Percentiles rank a stretch among this genome's conserved stretches.
phyloP scores from a whole-genome alignment of 345 rosid genomes.

The Noccaea bulbosa region DNA sequence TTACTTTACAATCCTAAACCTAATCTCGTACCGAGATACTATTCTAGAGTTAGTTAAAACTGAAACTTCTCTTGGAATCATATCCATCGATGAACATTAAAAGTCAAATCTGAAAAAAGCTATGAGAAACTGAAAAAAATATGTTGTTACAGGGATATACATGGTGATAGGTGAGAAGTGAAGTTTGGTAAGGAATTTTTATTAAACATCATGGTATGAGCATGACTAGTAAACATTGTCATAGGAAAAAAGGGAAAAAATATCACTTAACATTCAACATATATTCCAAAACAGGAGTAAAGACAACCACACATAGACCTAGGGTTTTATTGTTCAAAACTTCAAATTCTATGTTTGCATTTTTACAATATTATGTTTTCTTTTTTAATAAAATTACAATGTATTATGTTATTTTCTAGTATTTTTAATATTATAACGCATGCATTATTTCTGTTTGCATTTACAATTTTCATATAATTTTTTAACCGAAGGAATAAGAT shows the following conservation, averaged over 20 bases:
- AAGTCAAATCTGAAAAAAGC: conserved; percentile 22
- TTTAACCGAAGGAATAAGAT: neutral
- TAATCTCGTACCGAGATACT: conserved; percentile 2
- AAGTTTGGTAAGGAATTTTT: conserved; percentile 15
- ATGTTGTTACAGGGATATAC: conserved; percentile 10
- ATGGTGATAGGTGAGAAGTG: conserved; percentile 7
- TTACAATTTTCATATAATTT: neutral
- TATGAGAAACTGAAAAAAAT: conserved; percentile 10
- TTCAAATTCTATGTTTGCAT: neutral
- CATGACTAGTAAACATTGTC: conserved; percentile 36
- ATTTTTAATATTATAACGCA: neutral
- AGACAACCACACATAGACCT: conserved; percentile 21
- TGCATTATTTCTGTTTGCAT: neutral
- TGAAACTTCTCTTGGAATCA: neutral
- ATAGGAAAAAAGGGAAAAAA: conserved; percentile 14
- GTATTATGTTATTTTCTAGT: neutral
- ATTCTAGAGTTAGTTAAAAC: conserved; percentile 19
- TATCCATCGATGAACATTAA: conserved; percentile 14
- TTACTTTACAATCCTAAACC: neutral
- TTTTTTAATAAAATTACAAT: neutral
- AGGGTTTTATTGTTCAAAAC: conserved; percentile 8
- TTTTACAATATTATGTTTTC: neutral
- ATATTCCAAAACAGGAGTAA: conserved; percentile 24
- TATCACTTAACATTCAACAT: neutral
- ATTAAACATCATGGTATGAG: conserved; percentile 27